Evolutionary conservation across 805 yeast species (phyloP).

Genomic region (Ogataea nitratoaversa): DNA sequence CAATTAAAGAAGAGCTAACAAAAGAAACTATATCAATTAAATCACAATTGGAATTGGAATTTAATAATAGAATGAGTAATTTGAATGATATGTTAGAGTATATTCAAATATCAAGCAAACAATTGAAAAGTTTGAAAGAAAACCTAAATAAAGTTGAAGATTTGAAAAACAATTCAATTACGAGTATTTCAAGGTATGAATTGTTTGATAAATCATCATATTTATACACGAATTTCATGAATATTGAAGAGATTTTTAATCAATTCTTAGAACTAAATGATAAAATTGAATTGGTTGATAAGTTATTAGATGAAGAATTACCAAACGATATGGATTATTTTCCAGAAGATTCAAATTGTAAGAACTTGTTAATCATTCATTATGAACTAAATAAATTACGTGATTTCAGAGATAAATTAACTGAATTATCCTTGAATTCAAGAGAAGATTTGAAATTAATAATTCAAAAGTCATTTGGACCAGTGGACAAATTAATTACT

Average conservation of each 20-base stretch:
- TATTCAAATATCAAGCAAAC: constrained; percentile 32
- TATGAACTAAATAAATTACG: constrained; percentile 64
- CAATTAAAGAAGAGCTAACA: constrained; percentile 48
- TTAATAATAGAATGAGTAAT: constrained; percentile 44
- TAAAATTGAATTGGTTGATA: constrained; percentile 46
- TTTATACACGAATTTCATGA: constrained; percentile 67
- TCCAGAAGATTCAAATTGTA: constrained; percentile 40
- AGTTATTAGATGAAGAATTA: constrained; percentile 46
- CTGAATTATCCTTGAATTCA: constrained; percentile 41
- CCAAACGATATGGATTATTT: constrained; percentile 23
- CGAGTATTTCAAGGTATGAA: constrained; percentile 62
- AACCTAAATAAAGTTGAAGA: constrained; percentile 28
- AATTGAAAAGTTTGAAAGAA: constrained; percentile 47
- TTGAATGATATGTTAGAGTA: constrained; percentile 21
- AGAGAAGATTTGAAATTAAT: constrained; percentile 65
- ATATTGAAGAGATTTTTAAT: constrained; percentile 59
- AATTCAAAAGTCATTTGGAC: constrained; percentile 50
- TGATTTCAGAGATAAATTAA: constrained; percentile 74
- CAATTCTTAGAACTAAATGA: constrained; percentile 56
- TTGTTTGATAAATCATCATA: constrained; percentile 63
- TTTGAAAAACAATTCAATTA: constrained; percentile 42
- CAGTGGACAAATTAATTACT: constrained; percentile 43
- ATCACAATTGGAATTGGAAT: constrained; percentile 62
- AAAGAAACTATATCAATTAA: constrained; percentile 77
- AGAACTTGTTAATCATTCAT: constrained; percentile 63